Evolutionary conservation across 495 filamentous ascomycete genomes (phyloP), one percentile per base, ranked within the genome.

Genomic region (Lineolata rhizophorae): DNA sequence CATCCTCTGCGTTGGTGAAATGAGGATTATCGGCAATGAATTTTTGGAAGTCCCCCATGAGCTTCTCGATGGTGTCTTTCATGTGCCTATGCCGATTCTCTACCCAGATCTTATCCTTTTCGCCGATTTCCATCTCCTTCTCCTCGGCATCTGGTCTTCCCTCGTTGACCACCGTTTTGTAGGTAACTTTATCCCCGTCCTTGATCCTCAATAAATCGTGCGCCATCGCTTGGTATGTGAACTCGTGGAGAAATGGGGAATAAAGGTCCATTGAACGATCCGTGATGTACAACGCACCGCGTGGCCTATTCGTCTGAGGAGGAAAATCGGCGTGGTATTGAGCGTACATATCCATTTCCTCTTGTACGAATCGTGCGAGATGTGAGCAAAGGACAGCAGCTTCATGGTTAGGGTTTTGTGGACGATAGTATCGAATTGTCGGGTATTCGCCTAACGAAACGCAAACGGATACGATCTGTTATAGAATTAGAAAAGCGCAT

Each of bases 211-310:
- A 56, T 17, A 97, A 52, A 51, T 97, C 87, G 47, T 92, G 79
- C 12, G 78, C 82, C 85, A 97, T 95, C 18, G 85, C 80, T 51
- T 95, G 87, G 48, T 94, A 97, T 6, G 90, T 95, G 45, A 97
- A 95, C 44, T 97, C 87, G 51, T 97, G 87, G 6, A 95, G 34
- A 6, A 94, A 46, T 4, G 87, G 90, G 12, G 87, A 66, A 47
- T 72, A 68, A 1, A 94, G 44, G 48, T 97, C 87, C 73, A 95
- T 81, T 8, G 82, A 78, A 34, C 87, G 67, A 55, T 97, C 87
- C 1, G 79, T 75, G 31, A 97, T 76, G 40, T 91, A 59, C 1
- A 97, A 61, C 4, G 83, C 67, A 10, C 80, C 84, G 31, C 76
- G 71, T 11, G 85, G 90, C 28, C 85, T 63, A 18, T 70, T 63